Percentiles rank a stretch among this genome's conserved stretches.
Conservation (phyloP, 139 green algal genomes). For the Picochlorum costavermella region DNA sequence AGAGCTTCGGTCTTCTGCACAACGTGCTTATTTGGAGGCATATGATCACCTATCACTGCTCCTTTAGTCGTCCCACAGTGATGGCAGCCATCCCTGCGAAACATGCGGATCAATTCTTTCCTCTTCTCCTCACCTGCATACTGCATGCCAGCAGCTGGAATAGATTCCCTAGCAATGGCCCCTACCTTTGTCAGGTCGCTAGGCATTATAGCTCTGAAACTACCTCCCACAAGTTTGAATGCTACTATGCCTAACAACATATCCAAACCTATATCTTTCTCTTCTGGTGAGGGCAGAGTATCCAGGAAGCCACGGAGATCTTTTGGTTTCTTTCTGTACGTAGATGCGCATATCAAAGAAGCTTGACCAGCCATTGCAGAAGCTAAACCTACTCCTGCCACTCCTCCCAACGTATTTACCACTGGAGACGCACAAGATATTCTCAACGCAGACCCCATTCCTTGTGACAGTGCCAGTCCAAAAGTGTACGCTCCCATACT, state of each 20-base stretch:
- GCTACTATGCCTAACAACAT: slow-evolving; percentile 40
- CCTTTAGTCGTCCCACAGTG: slow-evolving; percentile 56
- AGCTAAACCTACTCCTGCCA: slow-evolving; percentile 44
- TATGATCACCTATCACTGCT: slow-evolving; percentile 65
- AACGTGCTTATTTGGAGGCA: slow-evolving; percentile 69
- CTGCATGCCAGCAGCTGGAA: slow-evolving; percentile 40
- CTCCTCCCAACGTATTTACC: slow-evolving; percentile 33
- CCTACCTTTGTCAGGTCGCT: slow-evolving; percentile 53
- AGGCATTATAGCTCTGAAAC: slow-evolving; percentile 58
- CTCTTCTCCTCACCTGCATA: slow-evolving; percentile 36
- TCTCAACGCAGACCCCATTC: slow-evolving; percentile 32
- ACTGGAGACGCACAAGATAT: slow-evolving; percentile 60
- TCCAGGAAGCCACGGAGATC: slow-evolving; percentile 3
- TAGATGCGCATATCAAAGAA: slow-evolving; percentile 16
- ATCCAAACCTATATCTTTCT: slow-evolving; percentile 43
- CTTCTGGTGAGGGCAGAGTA: neutral
- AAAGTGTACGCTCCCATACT: slow-evolving; percentile 23
- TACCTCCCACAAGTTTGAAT: slow-evolving; percentile 57
- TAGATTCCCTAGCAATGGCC: slow-evolving; percentile 45
- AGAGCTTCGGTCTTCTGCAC: slow-evolving; percentile 1
- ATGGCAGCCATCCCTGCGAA: slow-evolving; percentile 61
- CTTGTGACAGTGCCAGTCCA: slow-evolving; percentile 25
- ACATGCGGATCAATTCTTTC: slow-evolving; percentile 37
- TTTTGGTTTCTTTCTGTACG: neutral
- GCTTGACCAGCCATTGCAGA: slow-evolving; percentile 49